Percentiles rank a stretch among this genome's conserved stretches.
Conservation (phyloP, 208 protist species). For the Trypanosoma cruzi region DNA sequence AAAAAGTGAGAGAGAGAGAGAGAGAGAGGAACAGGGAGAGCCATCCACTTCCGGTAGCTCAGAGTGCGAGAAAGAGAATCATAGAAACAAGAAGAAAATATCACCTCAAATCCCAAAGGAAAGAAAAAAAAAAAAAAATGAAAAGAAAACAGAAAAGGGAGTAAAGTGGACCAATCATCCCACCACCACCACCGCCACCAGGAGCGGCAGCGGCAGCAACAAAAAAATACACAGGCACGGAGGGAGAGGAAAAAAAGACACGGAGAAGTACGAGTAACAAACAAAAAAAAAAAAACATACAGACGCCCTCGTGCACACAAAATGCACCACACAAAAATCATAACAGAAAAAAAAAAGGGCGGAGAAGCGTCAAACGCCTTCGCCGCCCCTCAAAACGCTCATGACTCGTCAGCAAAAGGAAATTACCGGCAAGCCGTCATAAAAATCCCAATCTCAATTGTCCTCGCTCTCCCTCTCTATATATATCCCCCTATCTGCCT, state of each 20-base stretch:
- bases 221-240: slow-evolving; percentile 8
- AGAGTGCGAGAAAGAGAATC: neutral
- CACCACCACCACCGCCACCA: neutral
- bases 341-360: too few relatives aligned
- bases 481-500: neutral
- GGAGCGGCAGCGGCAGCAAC: neutral
- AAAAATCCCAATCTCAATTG: neutral
- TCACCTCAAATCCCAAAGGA: neutral
- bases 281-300: neutral
- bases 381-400: neutral
- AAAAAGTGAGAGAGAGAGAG: slow-evolving; percentile 1
- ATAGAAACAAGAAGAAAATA: neutral
- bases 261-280: neutral
- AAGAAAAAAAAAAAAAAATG: slow-evolving; percentile 25
- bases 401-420: neutral
- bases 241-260: neutral
- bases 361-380: neutral
- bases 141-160: slow-evolving; percentile 26
- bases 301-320: neutral
- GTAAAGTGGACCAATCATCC: slow-evolving; percentile 12
- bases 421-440: neutral
- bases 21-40: neutral
- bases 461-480: neutral
- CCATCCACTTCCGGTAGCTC: too few relatives aligned
- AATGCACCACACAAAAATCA: neutral